Base-by-base conservation (phyloP, 345 rosid species). In the Limnanthes douglasii region DNA sequence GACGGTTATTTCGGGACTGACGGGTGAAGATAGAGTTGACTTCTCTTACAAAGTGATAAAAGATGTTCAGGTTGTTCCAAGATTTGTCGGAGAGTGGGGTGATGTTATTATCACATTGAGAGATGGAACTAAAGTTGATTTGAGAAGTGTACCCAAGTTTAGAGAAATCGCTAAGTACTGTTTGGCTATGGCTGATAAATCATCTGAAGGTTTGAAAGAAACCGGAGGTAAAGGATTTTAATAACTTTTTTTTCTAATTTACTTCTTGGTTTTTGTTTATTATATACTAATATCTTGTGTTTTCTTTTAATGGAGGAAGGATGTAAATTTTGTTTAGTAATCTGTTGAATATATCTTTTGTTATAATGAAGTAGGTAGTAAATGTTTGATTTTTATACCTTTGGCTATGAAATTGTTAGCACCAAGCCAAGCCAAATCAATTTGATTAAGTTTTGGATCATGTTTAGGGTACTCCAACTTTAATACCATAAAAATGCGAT, bases 61-160 rank as follows among this genome's bases (percentile, higher is more conserved):
- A 42, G 98, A 80, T 45, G 95, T 77, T 2, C 77, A 90, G 51
- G 95, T 75, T 11, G 98, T 90, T 59, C 95, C 98, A 12, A 52
- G 98, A 33, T 75, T 90, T 34, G 61, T 80, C 7, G 98, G 98
- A 16, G 94, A 90, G 61, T 80, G 94, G 92, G 95, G 98, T 38
- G 95, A 90, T 41, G 54, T 84, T 45, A 37, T 90, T 29, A 90
- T 79, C 34, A 80, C 94, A 0, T 45, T 90, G 46, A 64, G 41
- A 43, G 95, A 83, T 38, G 94, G 86, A 1, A 77, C 95, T 1
- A 74, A 72, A 53, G 84, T 90, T 18, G 94, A 79, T 47, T 68
- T 83, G 4, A 63, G 92, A 62, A 77, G 94, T 34, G 98, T 77
- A 17, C 98, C 98, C 3, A 80, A 45, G 61, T 90, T 90, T 49